These are phyloP conservation scores for Komagataella mondaviorum DNA, from an alignment of 805 yeast genomes.

Conservation along the genomic window DNA sequence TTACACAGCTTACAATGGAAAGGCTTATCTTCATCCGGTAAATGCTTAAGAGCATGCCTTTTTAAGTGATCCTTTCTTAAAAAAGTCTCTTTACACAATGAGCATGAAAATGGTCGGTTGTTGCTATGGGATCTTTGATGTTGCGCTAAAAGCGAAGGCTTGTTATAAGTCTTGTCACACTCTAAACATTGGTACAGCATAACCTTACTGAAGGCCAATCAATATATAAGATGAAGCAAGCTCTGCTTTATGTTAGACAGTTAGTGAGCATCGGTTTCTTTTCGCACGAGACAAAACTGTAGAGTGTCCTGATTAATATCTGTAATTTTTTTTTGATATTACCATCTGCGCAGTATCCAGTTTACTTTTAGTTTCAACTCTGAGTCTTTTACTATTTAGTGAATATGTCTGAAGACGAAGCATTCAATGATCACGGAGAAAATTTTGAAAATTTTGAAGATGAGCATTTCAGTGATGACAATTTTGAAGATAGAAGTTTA, in stretches of 20 bases:
- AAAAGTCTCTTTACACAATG: conserved; percentile 52
- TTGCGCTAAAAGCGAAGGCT: conserved; percentile 75
- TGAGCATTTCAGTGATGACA: conserved; percentile 36
- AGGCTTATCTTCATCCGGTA: conserved; percentile 41
- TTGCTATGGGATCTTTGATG: conserved; percentile 70
- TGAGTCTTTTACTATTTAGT: not conserved
- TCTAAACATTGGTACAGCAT: conserved; percentile 41
- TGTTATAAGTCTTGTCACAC: conserved; percentile 64
- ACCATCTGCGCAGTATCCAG: no score
- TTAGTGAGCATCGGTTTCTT: no score
- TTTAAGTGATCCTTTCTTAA: conserved; percentile 67
- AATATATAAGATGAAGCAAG: not conserved
- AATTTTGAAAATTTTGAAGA: conserved; percentile 74
- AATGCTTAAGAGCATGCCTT: conserved; percentile 62
- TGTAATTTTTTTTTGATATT: not conserved
- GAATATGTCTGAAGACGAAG: conserved; percentile 41
- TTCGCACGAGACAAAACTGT: not conserved
- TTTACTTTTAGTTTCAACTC: no score
- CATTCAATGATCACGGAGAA: conserved; percentile 58
- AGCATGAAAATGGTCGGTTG: conserved; percentile 66
- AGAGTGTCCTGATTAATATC: not conserved
- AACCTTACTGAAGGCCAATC: not conserved
- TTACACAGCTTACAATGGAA: conserved; percentile 62
- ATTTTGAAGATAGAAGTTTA: conserved; percentile 25
- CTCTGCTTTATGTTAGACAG: not conserved